These are phyloP conservation scores for Trichoderma koningii DNA, from an alignment of 2,329 filamentous ascomycete genomes.

Conservation along the genomic window DNA sequence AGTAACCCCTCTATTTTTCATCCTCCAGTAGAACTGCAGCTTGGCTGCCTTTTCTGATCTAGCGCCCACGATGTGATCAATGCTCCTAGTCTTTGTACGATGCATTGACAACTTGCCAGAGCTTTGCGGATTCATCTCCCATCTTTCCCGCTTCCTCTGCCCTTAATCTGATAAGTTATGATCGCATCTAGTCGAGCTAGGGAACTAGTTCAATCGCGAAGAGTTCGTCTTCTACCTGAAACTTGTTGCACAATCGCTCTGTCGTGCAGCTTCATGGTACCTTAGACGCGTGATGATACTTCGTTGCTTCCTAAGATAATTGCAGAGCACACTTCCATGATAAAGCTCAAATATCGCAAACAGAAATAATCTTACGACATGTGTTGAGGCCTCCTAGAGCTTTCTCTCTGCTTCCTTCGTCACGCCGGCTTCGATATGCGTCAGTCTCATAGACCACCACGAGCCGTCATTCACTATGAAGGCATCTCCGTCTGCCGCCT, in stretches of 20 bases:
- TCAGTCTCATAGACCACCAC: background rate
- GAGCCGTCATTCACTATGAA: background rate
- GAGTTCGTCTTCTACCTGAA: no score
- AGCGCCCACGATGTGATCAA: slow-evolving; percentile 6
- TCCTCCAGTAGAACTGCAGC: background rate
- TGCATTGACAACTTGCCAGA: background rate
- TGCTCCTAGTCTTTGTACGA: background rate
- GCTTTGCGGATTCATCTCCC: background rate
- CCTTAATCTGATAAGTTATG: no score
- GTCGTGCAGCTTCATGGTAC: no score
- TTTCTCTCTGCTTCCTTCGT: background rate
- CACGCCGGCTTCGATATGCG: background rate
- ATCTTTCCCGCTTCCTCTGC: no score
- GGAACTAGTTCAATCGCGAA: no score
- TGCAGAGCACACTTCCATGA: background rate
- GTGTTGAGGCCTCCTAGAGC: background rate
- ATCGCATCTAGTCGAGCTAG: no score
- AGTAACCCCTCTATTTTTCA: background rate
- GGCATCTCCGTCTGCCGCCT: background rate
- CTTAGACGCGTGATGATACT: no score
- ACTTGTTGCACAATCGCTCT: no score
- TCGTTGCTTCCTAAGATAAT: background rate
- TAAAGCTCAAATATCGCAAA: no score
- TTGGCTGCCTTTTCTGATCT: slow-evolving; percentile 19
- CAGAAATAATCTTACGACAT: background rate